phyloP scores from a whole-genome alignment of 371 early-diverging fungal genomes.

The Lichtheimia hyalospora region DNA sequence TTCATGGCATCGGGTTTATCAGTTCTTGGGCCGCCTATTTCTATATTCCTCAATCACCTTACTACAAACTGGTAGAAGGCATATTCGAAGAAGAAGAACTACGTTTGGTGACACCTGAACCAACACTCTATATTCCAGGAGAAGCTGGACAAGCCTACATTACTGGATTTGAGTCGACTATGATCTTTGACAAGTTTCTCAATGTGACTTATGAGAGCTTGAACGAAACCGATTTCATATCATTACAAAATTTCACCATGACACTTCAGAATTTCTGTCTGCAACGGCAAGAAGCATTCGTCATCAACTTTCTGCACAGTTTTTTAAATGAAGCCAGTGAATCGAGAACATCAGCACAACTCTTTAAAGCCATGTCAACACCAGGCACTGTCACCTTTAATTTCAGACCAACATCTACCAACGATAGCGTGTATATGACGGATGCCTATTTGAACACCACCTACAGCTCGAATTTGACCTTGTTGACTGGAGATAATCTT shows the following conservation, averaged over 20 bases:
- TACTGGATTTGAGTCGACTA: constrained; percentile 48
- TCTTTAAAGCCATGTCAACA: constrained; percentile 33
- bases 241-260: constrained; percentile 27
- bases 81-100: constrained; percentile 35
- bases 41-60: constrained; percentile 32
- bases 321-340: constrained; percentile 29
- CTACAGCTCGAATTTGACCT: constrained; percentile 29
- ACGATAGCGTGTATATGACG: constrained; percentile 32
- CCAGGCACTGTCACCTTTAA: constrained; percentile 30
- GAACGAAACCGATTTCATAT: not conserved
- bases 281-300: constrained; percentile 34
- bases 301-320: constrained; percentile 35
- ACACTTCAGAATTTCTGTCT: constrained; percentile 50
- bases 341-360: constrained; percentile 26
- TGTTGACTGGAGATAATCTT: constrained; percentile 34
- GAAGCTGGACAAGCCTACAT: constrained; percentile 41
- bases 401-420: constrained; percentile 23
- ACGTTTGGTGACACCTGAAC: constrained; percentile 35
- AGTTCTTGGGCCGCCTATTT: constrained; percentile 56
- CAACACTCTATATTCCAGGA: constrained; percentile 32
- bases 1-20: constrained; percentile 45
- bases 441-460: constrained; percentile 33
- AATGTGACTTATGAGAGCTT: constrained; percentile 6
- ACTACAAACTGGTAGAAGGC: constrained; percentile 33
- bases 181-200: constrained; percentile 51